These are phyloP conservation scores for Dichotomopilus funicola DNA, from an alignment of 2,329 filamentous ascomycete species.

Conservation along the genomic window DNA sequence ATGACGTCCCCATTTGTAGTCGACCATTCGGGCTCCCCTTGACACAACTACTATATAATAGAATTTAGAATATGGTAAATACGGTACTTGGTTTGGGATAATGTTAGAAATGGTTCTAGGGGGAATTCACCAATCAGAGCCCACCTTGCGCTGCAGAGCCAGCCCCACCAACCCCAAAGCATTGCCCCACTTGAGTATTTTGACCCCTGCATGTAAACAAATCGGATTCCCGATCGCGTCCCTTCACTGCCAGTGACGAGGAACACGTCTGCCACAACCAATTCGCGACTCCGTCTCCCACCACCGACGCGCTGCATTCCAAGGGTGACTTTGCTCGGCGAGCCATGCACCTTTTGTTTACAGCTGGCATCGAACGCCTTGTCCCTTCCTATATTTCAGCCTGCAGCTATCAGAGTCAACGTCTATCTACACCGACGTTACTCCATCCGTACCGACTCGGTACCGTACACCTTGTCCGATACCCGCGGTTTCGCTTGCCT, in stretches of 20 bases:
- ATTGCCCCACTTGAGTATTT: slow-evolving; percentile 13
- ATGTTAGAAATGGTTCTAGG: not conserved
- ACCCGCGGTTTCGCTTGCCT: not conserved
- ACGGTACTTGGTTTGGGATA: too few species aligned
- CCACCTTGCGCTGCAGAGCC: not conserved
- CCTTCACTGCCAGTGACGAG: slow-evolving; percentile 9
- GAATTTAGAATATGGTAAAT: too few species aligned
- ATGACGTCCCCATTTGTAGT: too few species aligned
- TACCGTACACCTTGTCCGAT: too few species aligned
- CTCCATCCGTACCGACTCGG: too few species aligned
- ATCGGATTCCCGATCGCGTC: slow-evolving; percentile 16
- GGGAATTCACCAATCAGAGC: slow-evolving; percentile 4
- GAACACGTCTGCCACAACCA: not conserved
- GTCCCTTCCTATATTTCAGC: not conserved
- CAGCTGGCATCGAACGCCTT: not conserved
- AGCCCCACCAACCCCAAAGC: not conserved
- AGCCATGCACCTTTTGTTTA: slow-evolving; percentile 4
- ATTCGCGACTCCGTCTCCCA: slow-evolving; percentile 6
- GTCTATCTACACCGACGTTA: not conserved
- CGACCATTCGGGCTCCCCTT: too few species aligned
- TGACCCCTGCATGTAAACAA: slow-evolving; percentile 20
- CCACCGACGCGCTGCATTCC: not conserved
- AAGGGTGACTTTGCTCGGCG: not conserved
- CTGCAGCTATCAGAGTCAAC: not conserved
- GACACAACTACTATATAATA: too few species aligned